Evolutionary conservation across 2,329 filamentous ascomycete species (phyloP), one percentile per base, ranked within the genome.

Genomic region (Aureobasidium sp.): DNA sequence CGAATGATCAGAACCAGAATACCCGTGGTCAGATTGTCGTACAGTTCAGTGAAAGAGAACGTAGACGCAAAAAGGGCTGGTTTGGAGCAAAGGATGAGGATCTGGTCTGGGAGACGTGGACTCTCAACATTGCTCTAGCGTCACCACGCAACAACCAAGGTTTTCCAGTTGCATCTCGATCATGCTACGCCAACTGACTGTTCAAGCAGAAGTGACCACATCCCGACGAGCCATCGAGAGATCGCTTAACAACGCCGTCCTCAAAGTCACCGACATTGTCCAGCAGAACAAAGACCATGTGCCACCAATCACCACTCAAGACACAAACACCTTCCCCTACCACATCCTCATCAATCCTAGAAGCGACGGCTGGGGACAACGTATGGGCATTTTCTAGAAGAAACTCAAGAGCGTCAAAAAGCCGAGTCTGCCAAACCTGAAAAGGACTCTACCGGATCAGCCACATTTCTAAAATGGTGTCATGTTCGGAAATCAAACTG

Each of bases 81-180:
- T 76, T 88, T 69, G 85, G 90, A 60, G 73, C 79, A 70, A 84
- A 83, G 63, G 91, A 96, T 60, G 90, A 97, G 68, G 90, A 96
- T 68, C 83, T 96, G 16, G 95, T 90, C 68, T 98, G 93, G 93
- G 93, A 97, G 76, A 84, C 83, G 64, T 98, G 93, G 93, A 89
- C 87, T 39, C 73, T 98, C 60, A 88, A 94, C 69, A 87, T 97
- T 47, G 94, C 90, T n/a, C 83, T 96, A 53, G 88, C 90, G 8
- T 90, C 89, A 62, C 90, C 91, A 25, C 77, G 86, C 64, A 95
- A 88, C 10, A 91, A 97, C 64, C 87, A 83, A 59, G 90, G 89
- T 94, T 73, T 62, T 83, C 67, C 16, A 7, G 14, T 10, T n/a
- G 56, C 42, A 50, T 2, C 53, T 27, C 22, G 6, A 32, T 12